Evolutionary conservation across 2,329 filamentous ascomycete genomes (phyloP), one percentile per base, ranked within the genome.

Genomic region (Colletotrichum truncatum): DNA sequence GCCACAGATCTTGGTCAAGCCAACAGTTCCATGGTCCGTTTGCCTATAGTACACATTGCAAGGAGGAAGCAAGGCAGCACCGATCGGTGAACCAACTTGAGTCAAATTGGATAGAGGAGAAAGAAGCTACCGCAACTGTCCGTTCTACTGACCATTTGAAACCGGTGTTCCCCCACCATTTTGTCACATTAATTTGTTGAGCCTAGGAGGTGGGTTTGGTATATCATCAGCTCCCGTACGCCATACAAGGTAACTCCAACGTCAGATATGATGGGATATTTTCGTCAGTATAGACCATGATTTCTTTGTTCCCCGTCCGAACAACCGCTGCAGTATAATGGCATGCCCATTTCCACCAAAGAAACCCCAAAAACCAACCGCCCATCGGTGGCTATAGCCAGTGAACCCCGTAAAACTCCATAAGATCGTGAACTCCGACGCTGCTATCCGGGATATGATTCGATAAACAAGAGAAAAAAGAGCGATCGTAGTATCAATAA

Each of bases 371-470:
- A 23, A 59, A 64, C 64, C 64, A 58, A 57, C 58, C 51, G 58
- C 51, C 59, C 59, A 28, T 66, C 60, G 30, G 60, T 66, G 45
- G 51, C 18, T 36, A 28, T 64, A 36, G 56, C 43, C 51, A 62
- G 36, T 59, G 49, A 43, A 26, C 52, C 60, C n/a, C 46, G 23
- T 46, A 51, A 49, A 76, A 75, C 74, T 73, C 73, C 74, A 45
- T 70, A 70, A 68, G 68, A 68, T 73, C 68, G 69, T 68, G 28
- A 76, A 76, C 73, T 76, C 74, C 74, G 67, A 73, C 73, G 73
- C 74, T 76, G 69, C 69, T 72, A 75, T 70, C 69, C 67, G 70
- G 38, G 38, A 70, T 64, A 67, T 57, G 59, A 68, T 57, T 48
- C 60, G 67, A 68, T 49, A 61, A 67, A 59, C 39, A 43, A 54